Evolutionary conservation across 1,284 basidiomycete genomes (phyloP), one percentile per base, ranked within the genome.

Genomic region (Ganoderma lingzhi): DNA sequence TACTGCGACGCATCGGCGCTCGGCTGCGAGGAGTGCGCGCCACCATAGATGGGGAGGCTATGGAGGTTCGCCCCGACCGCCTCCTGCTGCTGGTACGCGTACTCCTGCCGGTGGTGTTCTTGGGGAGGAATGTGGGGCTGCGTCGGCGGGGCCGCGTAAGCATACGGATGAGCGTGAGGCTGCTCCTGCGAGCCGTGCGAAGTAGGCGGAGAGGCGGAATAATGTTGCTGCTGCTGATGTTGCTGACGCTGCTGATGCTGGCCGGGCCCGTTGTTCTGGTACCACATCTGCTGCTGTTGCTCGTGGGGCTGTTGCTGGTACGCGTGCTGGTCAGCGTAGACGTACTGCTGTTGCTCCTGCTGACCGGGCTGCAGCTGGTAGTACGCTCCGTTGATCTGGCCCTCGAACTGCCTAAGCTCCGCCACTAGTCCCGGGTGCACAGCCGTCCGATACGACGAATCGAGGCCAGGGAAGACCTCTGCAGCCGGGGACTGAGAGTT

Each of bases 391-490:
- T 69, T 73, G 66, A 92, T 85, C 62, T 85, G 82, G 0, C 85
- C 87, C 10, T 90, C 87, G 74, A 92, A 91, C 48, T 81, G 79
- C 70, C 83, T 82, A 71, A 90, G 82, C 71, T 92, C 88, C 69
- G 86, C 84, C 10, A 89, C 84, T 61, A 93, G 80, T 67, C 82
- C 86, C 4, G 89, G 88, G 75, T 92, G 90, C 30, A 88, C 86
- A 39, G 70, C 70, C 32, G 72, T 71, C 17, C 75, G 76, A 66
- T 79, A 80, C 44, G 69, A 65, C 23, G 73, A 71, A 63, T 76
- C 75, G 32, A 78, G 66, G n/a, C 69, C 71, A 14, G 75, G 73
- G 62, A 76, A 73, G 39, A 67, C 68, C 30, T 76, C 76, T 12
- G 70, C 66, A n/a, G 69, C 66, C n/a, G 70, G 56, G 32, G 67